Conservation (phyloP, 2,329 filamentous ascomycete genomes). For the Paecilomyces formosus region DNA sequence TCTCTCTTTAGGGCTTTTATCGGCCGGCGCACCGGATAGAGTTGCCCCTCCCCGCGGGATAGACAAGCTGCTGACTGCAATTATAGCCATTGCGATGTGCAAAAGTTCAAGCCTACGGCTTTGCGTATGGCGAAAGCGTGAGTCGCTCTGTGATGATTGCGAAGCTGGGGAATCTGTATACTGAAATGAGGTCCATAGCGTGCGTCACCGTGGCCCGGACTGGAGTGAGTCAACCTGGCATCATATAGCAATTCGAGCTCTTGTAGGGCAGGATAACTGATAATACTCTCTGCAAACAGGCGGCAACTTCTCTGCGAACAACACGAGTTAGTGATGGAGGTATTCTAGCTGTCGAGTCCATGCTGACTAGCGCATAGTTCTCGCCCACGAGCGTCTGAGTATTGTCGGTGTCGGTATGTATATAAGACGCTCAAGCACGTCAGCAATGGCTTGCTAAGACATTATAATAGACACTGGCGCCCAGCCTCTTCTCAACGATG, state of each 20-base stretch:
- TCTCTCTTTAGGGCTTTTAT: conserved; percentile 6
- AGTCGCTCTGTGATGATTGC: conserved; percentile 25
- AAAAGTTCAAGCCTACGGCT: conserved; percentile 92
- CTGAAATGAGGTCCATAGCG: conserved; percentile 48
- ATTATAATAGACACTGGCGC: conserved; percentile 70
- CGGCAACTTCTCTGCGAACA: conserved; percentile 80
- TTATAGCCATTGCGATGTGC: conserved; percentile 75
- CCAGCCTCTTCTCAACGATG: conserved; percentile 88
- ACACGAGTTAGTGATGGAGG: conserved; percentile 63
- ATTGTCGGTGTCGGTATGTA: conserved; percentile 88
- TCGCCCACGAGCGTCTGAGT: conserved; percentile 94
- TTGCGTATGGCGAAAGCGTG: conserved; percentile 91
- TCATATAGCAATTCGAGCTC: conserved; percentile 5
- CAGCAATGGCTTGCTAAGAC: background rate
- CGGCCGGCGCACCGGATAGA: conserved; percentile 3
- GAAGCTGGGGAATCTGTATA: conserved; percentile 3
- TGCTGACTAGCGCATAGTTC: conserved; percentile 50
- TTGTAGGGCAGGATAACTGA: conserved; percentile 13
- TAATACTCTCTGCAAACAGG: conserved; percentile 43
- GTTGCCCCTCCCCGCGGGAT: conserved; percentile 2
- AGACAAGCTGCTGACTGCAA: conserved; percentile 4
- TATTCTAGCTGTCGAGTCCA: conserved; percentile 3
- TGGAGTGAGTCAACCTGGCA: conserved; percentile 67
- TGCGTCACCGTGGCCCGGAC: conserved; percentile 94
- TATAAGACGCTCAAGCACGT: conserved; percentile 9